phyloP scores from a whole-genome alignment of 2,329 filamentous ascomycete species.

The Monosporascus sp. region DNA sequence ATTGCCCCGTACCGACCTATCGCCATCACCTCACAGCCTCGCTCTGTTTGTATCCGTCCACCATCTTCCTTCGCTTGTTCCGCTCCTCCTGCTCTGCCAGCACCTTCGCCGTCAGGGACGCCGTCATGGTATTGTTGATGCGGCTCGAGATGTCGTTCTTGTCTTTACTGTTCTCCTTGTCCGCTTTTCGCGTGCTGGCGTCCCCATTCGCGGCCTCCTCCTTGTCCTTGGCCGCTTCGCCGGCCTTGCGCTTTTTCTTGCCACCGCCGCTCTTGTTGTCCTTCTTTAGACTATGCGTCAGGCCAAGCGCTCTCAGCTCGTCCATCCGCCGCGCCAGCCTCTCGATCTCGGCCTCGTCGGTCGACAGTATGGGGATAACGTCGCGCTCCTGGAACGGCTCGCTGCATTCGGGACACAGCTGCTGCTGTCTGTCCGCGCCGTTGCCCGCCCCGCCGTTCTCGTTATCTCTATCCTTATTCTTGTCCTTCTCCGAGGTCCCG shows the following conservation, averaged over 20 bases:
- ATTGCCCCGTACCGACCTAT: not conserved
- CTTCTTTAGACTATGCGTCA: conserved; percentile 88
- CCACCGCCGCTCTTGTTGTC: conserved; percentile 58
- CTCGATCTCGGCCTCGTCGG: conserved; percentile 63
- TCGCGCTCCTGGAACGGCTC: conserved; percentile 67
- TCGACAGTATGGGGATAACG: conserved; percentile 76
- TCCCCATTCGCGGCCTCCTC: conserved; percentile 18
- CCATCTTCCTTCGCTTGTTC: conserved; percentile 72
- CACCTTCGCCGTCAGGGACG: conserved; percentile 79
- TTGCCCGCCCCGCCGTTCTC: not conserved
- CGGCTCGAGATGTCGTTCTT: conserved; percentile 40
- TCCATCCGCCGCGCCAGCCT: conserved; percentile 61
- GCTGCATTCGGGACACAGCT: conserved; percentile 66
- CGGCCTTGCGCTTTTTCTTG: conserved; percentile 60
- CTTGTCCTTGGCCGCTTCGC: conserved; percentile 29
- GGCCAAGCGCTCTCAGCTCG: conserved; percentile 62
- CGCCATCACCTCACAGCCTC: conserved; percentile 19
- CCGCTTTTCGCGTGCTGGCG: conserved; percentile 38
- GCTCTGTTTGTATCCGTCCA: conserved; percentile 32
- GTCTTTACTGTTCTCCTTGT: conserved; percentile 33
- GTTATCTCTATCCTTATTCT: not conserved
- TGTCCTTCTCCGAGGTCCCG: not conserved
- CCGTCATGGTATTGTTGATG: conserved; percentile 86
- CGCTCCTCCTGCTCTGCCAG: conserved; percentile 78
- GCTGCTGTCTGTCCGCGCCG: conserved; percentile 30